These are phyloP conservation scores for Xylaria grammica DNA, from an alignment of 495 filamentous ascomycete genomes.

Conservation along the genomic window DNA sequence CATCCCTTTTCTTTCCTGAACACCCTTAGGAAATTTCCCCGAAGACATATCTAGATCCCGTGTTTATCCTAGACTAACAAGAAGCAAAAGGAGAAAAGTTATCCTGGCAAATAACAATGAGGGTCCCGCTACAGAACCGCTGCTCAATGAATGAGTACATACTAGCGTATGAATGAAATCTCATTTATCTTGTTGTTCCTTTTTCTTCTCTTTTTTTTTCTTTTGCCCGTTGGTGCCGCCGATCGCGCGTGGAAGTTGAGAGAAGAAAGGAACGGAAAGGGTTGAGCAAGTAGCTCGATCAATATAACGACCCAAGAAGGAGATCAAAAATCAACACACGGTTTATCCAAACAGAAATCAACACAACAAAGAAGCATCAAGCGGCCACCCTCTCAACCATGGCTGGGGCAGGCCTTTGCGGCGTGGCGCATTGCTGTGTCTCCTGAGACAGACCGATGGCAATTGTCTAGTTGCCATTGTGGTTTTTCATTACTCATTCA, in stretches of 20 bases:
- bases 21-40: not conserved
- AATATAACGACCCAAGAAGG: not conserved
- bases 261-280: not conserved
- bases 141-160: not conserved
- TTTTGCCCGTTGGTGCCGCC: constrained; percentile 4
- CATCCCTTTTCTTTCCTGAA: not conserved
- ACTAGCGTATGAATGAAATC: not conserved
- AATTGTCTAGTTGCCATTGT: no score
- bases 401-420: not conserved
- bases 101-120: not conserved
- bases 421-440: not conserved
- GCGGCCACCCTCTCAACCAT: not conserved
- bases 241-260: not conserved
- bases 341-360: not conserved
- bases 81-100: not conserved
- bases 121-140: not conserved
- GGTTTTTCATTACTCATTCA: no score
- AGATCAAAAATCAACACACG: not conserved
- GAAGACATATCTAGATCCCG: no score
- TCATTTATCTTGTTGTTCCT: not conserved
- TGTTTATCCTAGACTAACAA: no score
- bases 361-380: constrained; percentile 7
- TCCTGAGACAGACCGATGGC: not conserved
- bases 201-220: not conserved
- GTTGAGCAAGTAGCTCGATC: not conserved